phyloP scores from a whole-genome alignment of 192 early-diverging fungal species.

The Gamsiella multidivaricata region DNA sequence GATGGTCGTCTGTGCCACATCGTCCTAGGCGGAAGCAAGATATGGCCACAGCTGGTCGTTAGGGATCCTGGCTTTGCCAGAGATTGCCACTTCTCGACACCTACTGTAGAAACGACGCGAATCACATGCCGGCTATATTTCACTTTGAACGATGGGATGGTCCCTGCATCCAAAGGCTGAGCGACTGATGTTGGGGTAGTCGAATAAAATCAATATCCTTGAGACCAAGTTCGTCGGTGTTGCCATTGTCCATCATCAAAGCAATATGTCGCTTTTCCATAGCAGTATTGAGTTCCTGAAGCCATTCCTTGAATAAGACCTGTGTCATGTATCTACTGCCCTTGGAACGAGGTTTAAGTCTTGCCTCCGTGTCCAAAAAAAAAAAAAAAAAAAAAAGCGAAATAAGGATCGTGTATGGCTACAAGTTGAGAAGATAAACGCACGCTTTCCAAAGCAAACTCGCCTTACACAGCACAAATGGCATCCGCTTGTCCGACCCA shows the following conservation, averaged over 20 bases:
- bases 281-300: not conserved
- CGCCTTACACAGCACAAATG: no score
- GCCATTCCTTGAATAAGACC: not conserved
- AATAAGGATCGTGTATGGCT: no score
- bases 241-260: slow-evolving; percentile 4
- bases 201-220: not conserved
- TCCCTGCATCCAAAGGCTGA: slow-evolving; percentile 1
- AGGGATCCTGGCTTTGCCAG: not conserved
- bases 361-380: no score
- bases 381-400: no score
- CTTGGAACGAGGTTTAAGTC: no score
- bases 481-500: no score
- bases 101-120: no score
- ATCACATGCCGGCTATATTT: not conserved
- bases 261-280: not conserved
- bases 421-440: no score
- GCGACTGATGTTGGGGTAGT: slow-evolving; percentile 1
- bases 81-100: no score
- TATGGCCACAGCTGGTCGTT: not conserved
- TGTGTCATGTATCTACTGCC: not conserved
- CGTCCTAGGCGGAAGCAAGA: not conserved
- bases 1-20: not conserved
- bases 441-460: no score
- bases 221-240: not conserved
- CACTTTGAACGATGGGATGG: not conserved